Conservation (phyloP, 768 basidiomycete genomes). For the Russula sp. region DNA sequence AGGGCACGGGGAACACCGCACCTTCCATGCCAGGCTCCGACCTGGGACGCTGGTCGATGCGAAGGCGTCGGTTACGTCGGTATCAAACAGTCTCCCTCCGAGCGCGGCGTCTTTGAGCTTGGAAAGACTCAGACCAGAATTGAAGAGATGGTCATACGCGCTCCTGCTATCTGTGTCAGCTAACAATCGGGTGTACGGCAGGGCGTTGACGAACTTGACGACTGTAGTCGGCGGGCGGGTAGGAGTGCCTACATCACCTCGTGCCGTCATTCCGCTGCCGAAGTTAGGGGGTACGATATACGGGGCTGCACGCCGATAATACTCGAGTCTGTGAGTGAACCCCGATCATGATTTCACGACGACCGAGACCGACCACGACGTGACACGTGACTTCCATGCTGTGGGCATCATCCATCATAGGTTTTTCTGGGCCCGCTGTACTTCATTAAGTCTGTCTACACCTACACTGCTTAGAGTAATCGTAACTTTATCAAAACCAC, state of each 20-base stretch:
- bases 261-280: conserved; percentile 11
- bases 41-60: conserved; percentile 51
- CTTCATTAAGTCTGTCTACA: not conserved
- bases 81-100: conserved; percentile 51
- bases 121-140: conserved; percentile 47
- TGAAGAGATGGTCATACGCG: conserved; percentile 44
- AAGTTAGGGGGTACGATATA: not conserved
- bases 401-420: no score
- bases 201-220: conserved; percentile 10
- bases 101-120: conserved; percentile 64
- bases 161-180: conserved; percentile 29
- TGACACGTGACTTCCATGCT: not conserved
- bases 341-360: not conserved
- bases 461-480: not conserved
- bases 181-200: conserved; percentile 1
- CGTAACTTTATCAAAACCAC: conserved; percentile 63
- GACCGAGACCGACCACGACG: not conserved
- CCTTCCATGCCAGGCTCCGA: conserved; percentile 87
- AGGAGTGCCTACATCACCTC: conserved; percentile 1
- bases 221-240: conserved; percentile 9
- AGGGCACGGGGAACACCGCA: conserved; percentile 27
- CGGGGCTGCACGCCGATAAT: conserved; percentile 24
- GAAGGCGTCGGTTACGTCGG: conserved; percentile 34
- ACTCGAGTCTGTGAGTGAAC: not conserved
- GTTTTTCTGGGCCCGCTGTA: no score